These are phyloP conservation scores for Aspergillus mulundensis DNA, from an alignment of 495 filamentous ascomycete genomes.

Conservation along the genomic window DNA sequence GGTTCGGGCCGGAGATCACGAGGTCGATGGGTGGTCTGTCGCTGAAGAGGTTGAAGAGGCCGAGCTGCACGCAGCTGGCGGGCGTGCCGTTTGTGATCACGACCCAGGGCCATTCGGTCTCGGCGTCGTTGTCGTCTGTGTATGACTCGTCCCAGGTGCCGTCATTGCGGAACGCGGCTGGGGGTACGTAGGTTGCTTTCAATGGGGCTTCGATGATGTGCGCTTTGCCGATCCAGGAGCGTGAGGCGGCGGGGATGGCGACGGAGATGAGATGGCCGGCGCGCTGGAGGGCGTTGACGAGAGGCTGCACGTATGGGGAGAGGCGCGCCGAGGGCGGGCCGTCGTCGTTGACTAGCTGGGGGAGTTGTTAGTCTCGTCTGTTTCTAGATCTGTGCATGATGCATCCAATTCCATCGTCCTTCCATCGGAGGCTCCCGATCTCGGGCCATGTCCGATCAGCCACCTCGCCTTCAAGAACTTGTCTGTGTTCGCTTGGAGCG, in stretches of 20 bases:
- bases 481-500: no score
- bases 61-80: slow-evolving; percentile 84
- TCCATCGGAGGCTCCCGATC: slow-evolving; percentile 1
- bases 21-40: slow-evolving; percentile 73
- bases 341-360: slow-evolving; percentile 84
- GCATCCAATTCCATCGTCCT: background rate
- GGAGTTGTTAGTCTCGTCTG: background rate
- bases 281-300: slow-evolving; percentile 70
- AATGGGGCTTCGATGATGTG: slow-evolving; percentile 84
- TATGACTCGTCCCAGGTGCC: slow-evolving; percentile 35
- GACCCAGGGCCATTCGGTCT: slow-evolving; percentile 56
- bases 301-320: slow-evolving; percentile 85
- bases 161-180: slow-evolving; percentile 53
- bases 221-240: slow-evolving; percentile 97
- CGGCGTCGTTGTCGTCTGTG: slow-evolving; percentile 40
- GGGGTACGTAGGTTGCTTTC: slow-evolving; percentile 78
- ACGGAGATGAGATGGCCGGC: slow-evolving; percentile 88
- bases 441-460: background rate
- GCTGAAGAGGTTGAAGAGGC: slow-evolving; percentile 79
- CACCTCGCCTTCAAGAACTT: background rate
- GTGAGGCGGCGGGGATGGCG: slow-evolving; percentile 81
- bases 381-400: no score
- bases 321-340: slow-evolving; percentile 82
- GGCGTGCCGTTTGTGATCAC: slow-evolving; percentile 80
- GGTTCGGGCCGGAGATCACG: slow-evolving; percentile 88